These are phyloP conservation scores for Trichoderma reesei DNA, from an alignment of 495 filamentous ascomycete genomes.

Conservation along the genomic window DNA sequence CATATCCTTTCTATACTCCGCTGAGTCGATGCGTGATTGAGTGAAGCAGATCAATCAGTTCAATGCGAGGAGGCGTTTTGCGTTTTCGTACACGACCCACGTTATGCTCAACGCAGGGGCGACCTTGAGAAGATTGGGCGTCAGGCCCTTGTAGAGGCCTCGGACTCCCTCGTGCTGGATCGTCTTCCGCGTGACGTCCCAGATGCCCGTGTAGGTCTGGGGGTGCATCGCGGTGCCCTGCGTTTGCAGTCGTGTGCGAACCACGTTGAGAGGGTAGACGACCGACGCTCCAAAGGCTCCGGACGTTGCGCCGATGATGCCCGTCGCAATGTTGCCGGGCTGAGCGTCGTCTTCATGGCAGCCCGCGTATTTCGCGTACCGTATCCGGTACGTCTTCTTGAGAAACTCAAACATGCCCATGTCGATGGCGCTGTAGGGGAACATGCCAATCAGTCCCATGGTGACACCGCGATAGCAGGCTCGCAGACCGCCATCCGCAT, in stretches of 20 bases:
- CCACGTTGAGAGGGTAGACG: constrained; percentile 92
- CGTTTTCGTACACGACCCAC: constrained; percentile 95
- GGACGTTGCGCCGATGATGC: constrained; percentile 75
- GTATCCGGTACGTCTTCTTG: constrained; percentile 60
- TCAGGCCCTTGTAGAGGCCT: constrained; percentile 89
- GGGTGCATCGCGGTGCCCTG: constrained; percentile 91
- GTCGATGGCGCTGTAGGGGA: constrained; percentile 95
- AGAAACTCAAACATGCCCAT: constrained; percentile 89
- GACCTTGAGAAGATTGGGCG: constrained; percentile 93
- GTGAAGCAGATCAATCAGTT: constrained; percentile 28
- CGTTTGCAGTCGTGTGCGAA: constrained; percentile 86
- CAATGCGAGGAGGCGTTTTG: constrained; percentile 68
- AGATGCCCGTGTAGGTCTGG: constrained; percentile 76
- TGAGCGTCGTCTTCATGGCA: constrained; percentile 75
- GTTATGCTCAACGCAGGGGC: constrained; percentile 94
- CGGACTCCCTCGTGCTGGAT: constrained; percentile 71
- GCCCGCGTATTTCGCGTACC: constrained; percentile 57
- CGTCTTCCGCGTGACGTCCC: constrained; percentile 77
- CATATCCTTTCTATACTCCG: not conserved
- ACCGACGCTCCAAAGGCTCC: constrained; percentile 88
- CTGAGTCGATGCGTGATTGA: not conserved
- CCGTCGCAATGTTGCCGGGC: constrained; percentile 67
- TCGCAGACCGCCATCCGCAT: constrained; percentile 57
- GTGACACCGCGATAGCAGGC: constrained; percentile 87
- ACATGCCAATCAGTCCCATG: constrained; percentile 89